Percentiles rank a stretch among this genome's conserved stretches.
Evolutionary conservation across 2,329 filamentous ascomycete species (phyloP).

Genomic region (Colletotrichum navitas): DNA sequence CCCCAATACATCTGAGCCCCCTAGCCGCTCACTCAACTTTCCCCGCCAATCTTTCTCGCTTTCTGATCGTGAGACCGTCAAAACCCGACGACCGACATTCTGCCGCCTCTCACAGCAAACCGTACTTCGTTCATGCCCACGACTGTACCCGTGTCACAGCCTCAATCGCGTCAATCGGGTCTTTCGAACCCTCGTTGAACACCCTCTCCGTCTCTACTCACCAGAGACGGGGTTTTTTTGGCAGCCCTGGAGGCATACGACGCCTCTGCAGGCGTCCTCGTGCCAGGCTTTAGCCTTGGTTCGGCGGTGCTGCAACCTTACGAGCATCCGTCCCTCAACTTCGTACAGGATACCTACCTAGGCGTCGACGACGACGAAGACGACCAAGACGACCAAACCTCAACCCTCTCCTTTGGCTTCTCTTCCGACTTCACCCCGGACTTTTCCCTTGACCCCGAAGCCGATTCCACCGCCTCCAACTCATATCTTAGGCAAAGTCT

Average conservation of each 20-base stretch:
- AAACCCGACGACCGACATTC: constrained; percentile 2
- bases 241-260: constrained; percentile 54
- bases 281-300: constrained; percentile 52
- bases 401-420: constrained; percentile 46
- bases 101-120: not conserved
- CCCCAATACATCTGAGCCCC: not conserved
- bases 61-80: not conserved
- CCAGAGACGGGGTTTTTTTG: constrained; percentile 44
- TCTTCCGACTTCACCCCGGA: constrained; percentile 34
- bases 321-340: constrained; percentile 39
- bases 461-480: not conserved
- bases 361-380: constrained; percentile 19
- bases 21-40: not conserved
- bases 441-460: constrained; percentile 25
- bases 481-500: constrained; percentile 44
- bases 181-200: constrained; percentile 10
- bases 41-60: not conserved
- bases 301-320: constrained; percentile 47
- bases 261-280: constrained; percentile 49
- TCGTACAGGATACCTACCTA: constrained; percentile 34
- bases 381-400: constrained; percentile 40
- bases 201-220: constrained; percentile 35
- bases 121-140: constrained; percentile 25
- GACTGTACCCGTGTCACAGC: constrained; percentile 9
- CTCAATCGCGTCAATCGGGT: constrained; percentile 24